A percentile compares a stretch with the other conserved stretches of the same genome.
Evolutionary conservation across 345 rosid genomes (phyloP).

Genomic region (Citrus hindsii): DNA sequence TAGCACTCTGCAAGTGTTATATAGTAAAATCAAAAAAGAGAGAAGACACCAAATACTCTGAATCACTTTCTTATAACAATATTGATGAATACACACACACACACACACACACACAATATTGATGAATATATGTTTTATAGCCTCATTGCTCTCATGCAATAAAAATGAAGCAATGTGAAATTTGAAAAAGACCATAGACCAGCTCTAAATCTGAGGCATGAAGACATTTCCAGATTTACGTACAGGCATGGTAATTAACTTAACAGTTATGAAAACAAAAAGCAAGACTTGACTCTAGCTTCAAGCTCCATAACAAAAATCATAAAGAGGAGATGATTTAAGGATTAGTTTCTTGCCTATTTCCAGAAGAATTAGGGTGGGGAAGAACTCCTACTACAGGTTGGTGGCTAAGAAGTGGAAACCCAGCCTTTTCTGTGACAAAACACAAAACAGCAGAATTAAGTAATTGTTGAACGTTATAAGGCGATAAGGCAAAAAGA

Average conservation of each 20-base stretch:
- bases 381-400: slow-evolving; percentile 65
- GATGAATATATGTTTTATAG: not conserved
- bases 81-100: too few species aligned
- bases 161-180: not conserved
- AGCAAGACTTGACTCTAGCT: slow-evolving; percentile 3
- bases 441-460: slow-evolving; percentile 19
- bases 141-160: not conserved
- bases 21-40: not conserved
- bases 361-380: slow-evolving; percentile 50
- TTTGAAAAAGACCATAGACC: not conserved
- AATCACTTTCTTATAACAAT: not conserved
- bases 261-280: not conserved
- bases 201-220: not conserved
- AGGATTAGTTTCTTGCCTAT: slow-evolving; percentile 42
- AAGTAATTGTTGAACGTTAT: not conserved
- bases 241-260: not conserved
- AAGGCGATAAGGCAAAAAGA: not conserved
- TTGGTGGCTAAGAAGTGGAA: slow-evolving; percentile 37
- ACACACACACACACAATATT: too few species aligned
- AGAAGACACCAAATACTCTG: not conserved
- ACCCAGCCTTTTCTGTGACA: slow-evolving; percentile 45
- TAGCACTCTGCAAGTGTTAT: slow-evolving; percentile 47
- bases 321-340: not conserved
- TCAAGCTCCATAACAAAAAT: not conserved
- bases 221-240: not conserved